phyloP scores from a whole-genome alignment of 768 basidiomycete species.

The Candolleomyces eurysporus region DNA sequence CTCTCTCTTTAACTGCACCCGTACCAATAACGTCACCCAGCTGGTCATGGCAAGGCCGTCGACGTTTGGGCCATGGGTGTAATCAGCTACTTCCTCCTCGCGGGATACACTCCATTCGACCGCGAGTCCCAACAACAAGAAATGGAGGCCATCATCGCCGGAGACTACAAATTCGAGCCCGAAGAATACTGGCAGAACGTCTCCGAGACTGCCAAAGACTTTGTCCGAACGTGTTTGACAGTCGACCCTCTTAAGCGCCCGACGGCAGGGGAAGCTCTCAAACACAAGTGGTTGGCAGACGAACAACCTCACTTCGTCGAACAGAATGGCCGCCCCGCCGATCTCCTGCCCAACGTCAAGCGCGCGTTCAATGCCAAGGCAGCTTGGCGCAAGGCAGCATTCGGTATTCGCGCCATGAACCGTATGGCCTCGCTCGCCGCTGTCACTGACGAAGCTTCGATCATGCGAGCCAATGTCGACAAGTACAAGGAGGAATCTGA shows the following conservation, averaged over 20 bases:
- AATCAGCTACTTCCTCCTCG: conserved; percentile 93
- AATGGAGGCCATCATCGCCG: conserved; percentile 93
- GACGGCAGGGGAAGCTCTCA: conserved; percentile 69
- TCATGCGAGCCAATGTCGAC: conserved; percentile 57
- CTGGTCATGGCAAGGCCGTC: conserved; percentile 92
- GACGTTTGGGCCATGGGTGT: conserved; percentile 99
- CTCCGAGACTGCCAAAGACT: conserved; percentile 78
- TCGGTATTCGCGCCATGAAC: conserved; percentile 82
- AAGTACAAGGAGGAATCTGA: conserved; percentile 83
- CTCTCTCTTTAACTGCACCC: not conserved
- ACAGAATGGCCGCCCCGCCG: conserved; percentile 58
- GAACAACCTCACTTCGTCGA: conserved; percentile 69
- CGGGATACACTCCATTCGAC: conserved; percentile 95
- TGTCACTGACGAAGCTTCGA: conserved; percentile 41
- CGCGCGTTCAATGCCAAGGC: conserved; percentile 86
- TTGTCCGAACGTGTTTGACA: conserved; percentile 81
- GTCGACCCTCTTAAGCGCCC: conserved; percentile 79
- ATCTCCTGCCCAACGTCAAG: conserved; percentile 88
- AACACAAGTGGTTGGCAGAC: conserved; percentile 80
- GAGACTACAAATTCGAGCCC: conserved; percentile 83
- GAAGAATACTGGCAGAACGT: conserved; percentile 87
- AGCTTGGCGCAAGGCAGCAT: conserved; percentile 86
- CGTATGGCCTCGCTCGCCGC: conserved; percentile 66
- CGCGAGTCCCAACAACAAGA: conserved; percentile 84
- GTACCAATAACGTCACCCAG: conserved; percentile 31